A percentile compares a stretch with the other conserved stretches of the same genome.
Conservation (phyloP, 2,329 filamentous ascomycete species). For the Pyricularia pennisetigena region DNA sequence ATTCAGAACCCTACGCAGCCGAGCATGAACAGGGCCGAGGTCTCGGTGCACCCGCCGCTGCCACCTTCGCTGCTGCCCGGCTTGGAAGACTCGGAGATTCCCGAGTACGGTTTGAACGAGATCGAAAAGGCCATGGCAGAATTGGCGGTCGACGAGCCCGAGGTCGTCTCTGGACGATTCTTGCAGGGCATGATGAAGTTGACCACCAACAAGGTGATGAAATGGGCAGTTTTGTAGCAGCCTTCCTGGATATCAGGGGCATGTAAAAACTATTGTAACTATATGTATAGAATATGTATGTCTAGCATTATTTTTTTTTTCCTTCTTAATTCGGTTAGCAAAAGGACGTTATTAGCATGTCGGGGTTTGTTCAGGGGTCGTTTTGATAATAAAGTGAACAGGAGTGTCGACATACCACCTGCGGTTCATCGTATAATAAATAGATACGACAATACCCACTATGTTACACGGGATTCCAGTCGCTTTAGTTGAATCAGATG, state of each 20-base stretch:
- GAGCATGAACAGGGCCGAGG: slow-evolving; percentile 15
- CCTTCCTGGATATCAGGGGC: background rate
- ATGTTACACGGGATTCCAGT: no score
- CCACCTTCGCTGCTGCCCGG: background rate
- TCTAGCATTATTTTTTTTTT: background rate
- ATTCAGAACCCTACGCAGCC: slow-evolving; percentile 34
- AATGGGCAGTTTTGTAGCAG: background rate
- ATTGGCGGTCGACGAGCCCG: background rate
- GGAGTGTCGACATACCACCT: no score
- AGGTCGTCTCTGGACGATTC: background rate
- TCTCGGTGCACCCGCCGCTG: background rate
- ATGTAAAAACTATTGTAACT: background rate
- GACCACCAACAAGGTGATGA: background rate
- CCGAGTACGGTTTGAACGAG: background rate
- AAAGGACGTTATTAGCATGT: background rate
- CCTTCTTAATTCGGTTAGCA: background rate
- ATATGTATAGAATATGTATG: background rate
- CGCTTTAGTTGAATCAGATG: no score
- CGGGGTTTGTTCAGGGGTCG: no score
- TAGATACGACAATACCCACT: no score
- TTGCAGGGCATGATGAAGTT: background rate
- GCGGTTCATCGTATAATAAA: no score
- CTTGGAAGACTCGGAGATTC: background rate
- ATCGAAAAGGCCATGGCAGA: background rate
- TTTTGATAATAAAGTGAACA: no score